Conservation (phyloP, 1,284 basidiomycete genomes). For the Coniophora puteana region DNA sequence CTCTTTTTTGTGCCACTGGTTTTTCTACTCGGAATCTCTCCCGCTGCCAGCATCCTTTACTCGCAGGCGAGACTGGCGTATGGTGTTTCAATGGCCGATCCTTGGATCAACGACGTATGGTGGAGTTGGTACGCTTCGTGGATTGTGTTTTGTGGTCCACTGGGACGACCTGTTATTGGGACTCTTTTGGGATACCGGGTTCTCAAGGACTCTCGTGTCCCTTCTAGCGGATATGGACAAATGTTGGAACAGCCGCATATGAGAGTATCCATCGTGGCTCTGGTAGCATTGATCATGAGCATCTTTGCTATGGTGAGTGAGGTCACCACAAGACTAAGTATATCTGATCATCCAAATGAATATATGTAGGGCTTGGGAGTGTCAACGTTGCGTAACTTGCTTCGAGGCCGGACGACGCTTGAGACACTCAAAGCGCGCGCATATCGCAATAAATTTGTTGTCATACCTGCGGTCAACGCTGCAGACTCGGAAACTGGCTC, state of each 20-base stretch:
- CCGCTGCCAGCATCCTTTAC: constrained; percentile 28
- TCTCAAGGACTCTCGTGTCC: constrained; percentile 16
- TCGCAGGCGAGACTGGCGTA: constrained; percentile 32
- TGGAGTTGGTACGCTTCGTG: constrained; percentile 47
- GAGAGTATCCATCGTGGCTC: constrained; percentile 26
- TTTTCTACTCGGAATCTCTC: constrained; percentile 29
- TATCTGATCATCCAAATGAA: neutral
- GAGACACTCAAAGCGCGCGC: constrained; percentile 22
- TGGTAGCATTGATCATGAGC: constrained; percentile 30
- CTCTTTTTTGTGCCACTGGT: constrained; percentile 33
- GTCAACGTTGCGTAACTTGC: constrained; percentile 23
- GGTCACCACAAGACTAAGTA: neutral
- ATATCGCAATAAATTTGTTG: constrained; percentile 2
- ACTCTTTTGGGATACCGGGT: constrained; percentile 37
- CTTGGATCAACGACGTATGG: constrained; percentile 36
- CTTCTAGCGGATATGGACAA: constrained; percentile 11
- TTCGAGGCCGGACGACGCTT: constrained; percentile 32
- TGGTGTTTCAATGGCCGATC: constrained; percentile 29
- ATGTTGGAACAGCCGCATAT: constrained; percentile 40
- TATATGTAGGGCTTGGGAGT: constrained; percentile 27
- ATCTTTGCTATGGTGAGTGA: constrained; percentile 37
- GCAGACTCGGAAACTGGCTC: too few species aligned
- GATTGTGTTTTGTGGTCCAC: constrained; percentile 44
- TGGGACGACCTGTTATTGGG: constrained; percentile 44
- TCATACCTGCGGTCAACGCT: too few species aligned